A percentile compares a stretch with the other conserved stretches of the same genome.
Evolutionary conservation across 108 stramenopile genomes (phyloP).

Genomic region (Fragilaria crotonensis): DNA sequence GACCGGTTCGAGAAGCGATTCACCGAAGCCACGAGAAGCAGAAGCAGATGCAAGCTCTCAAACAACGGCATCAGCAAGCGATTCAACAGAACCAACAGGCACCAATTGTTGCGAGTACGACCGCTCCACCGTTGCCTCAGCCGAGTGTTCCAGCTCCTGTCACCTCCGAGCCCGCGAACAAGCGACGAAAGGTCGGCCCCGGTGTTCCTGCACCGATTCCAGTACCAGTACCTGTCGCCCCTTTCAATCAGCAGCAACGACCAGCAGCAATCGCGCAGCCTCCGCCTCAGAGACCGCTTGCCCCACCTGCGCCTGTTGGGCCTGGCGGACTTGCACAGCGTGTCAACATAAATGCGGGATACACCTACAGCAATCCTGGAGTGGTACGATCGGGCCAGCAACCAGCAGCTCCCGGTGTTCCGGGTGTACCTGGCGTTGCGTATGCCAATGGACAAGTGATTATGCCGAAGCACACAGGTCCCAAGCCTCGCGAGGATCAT

Average conservation of each 20-base stretch:
- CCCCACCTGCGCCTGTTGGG: slow-evolving; percentile 10
- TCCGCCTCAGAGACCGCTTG: slow-evolving; percentile 7
- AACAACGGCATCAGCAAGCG: slow-evolving; percentile 72
- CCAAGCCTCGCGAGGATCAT: slow-evolving; percentile 90
- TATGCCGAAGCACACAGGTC: slow-evolving; percentile 57
- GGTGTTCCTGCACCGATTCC: slow-evolving; percentile 1
- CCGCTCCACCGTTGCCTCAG: slow-evolving; percentile 14
- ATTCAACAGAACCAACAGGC: slow-evolving; percentile 21
- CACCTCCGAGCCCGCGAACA: slow-evolving; percentile 18
- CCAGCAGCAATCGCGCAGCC: background rate
- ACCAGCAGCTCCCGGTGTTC: background rate
- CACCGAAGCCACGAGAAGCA: slow-evolving; percentile 92
- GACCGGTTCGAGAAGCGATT: slow-evolving; percentile 96
- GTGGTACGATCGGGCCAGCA: background rate
- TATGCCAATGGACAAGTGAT: slow-evolving; percentile 71
- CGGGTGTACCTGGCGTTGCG: slow-evolving; percentile 38
- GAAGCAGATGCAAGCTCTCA: slow-evolving; percentile 87
- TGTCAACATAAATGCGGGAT: slow-evolving; percentile 35
- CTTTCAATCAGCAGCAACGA: background rate
- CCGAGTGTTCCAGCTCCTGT: slow-evolving; percentile 5
- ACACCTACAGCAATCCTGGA: slow-evolving; percentile 21
- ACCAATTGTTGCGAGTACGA: slow-evolving; percentile 3
- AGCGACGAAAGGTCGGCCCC: slow-evolving; percentile 21
- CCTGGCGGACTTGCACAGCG: slow-evolving; percentile 14
- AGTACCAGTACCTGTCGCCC: background rate